These are phyloP conservation scores for Chaetoscypha palmicola DNA, from an alignment of 2,329 filamentous ascomycete species.

Conservation along the genomic window DNA sequence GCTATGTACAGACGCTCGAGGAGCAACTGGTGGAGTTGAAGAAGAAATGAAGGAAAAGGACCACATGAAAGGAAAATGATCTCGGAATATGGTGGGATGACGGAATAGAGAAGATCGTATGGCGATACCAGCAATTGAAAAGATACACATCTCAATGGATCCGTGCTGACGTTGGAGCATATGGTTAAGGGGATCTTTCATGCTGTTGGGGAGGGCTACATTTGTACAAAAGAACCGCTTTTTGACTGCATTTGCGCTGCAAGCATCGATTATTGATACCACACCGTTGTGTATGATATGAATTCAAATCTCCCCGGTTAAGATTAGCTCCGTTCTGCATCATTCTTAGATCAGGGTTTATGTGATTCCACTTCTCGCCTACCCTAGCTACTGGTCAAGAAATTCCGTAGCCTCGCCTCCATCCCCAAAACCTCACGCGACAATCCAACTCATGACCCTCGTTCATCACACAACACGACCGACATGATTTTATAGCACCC, in stretches of 20 bases:
- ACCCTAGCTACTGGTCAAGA: no score
- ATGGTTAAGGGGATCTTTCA: background rate
- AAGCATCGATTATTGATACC: conserved; percentile 15
- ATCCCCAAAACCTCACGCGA: conserved; percentile 3
- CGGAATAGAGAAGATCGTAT: background rate
- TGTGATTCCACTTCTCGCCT: no score
- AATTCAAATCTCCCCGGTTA: conserved; percentile 4
- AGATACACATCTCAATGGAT: no score
- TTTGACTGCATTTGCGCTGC: conserved; percentile 16
- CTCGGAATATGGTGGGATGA: background rate
- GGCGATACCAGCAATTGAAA: background rate
- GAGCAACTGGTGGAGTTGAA: conserved; percentile 65
- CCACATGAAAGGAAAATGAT: background rate
- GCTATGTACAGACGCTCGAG: conserved; percentile 76
- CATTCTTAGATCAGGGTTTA: background rate
- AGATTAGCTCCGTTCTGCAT: background rate
- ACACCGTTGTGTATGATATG: conserved; percentile 11
- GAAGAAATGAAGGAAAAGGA: conserved; percentile 47
- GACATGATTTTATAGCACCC: no score
- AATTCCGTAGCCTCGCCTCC: conserved; percentile 20
- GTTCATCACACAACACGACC: conserved; percentile 1
- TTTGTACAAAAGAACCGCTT: conserved; percentile 19
- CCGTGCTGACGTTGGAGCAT: no score
- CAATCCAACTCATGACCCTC: background rate
- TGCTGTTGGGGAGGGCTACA: background rate